These are phyloP conservation scores for Neurospora pannonica DNA, from an alignment of 495 filamentous ascomycete genomes.

Conservation along the genomic window DNA sequence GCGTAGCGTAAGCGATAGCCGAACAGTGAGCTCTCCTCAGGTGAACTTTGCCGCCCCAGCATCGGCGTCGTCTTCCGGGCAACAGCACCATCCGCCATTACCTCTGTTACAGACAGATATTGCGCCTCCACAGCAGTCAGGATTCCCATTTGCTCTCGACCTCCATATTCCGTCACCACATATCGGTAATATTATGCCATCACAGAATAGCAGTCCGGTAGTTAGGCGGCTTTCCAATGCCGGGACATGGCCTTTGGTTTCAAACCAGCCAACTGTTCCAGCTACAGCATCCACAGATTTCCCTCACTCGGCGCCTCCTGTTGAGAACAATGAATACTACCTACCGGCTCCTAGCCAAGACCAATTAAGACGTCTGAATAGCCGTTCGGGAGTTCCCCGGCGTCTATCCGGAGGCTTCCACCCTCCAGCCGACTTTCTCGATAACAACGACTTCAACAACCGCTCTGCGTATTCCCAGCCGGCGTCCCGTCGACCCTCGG, in stretches of 20 bases:
- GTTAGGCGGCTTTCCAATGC: slow-evolving; percentile 28
- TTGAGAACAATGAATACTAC: slow-evolving; percentile 19
- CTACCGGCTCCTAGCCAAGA: slow-evolving; percentile 22
- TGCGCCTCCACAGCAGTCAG: slow-evolving; percentile 1
- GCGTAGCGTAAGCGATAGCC: slow-evolving; percentile 6
- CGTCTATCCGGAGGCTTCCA: slow-evolving; percentile 26
- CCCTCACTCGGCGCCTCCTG: slow-evolving; percentile 33
- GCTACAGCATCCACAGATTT: slow-evolving; percentile 20
- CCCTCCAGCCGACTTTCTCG: slow-evolving; percentile 22
- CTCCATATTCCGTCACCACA: slow-evolving; percentile 20
- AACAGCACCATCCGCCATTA: background rate
- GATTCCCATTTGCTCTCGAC: slow-evolving; percentile 11
- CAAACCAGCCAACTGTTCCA: slow-evolving; percentile 7
- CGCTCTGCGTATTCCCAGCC: slow-evolving; percentile 12
- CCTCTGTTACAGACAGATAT: slow-evolving; percentile 5
- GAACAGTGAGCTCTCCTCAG: slow-evolving; percentile 9
- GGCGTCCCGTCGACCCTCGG: slow-evolving; percentile 2
- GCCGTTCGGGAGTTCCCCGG: slow-evolving; percentile 8
- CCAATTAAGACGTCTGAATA: slow-evolving; percentile 18
- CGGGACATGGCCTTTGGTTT: slow-evolving; percentile 36
- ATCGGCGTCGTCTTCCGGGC: background rate
- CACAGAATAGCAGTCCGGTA: slow-evolving; percentile 7
- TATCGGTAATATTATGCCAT: slow-evolving; percentile 6
- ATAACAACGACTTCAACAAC: slow-evolving; percentile 8
- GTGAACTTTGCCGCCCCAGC: background rate